Evolutionary conservation across 1,139 yeast species (phyloP), one percentile per base, ranked within the genome.

Genomic region (Pichiaceae sp.): DNA sequence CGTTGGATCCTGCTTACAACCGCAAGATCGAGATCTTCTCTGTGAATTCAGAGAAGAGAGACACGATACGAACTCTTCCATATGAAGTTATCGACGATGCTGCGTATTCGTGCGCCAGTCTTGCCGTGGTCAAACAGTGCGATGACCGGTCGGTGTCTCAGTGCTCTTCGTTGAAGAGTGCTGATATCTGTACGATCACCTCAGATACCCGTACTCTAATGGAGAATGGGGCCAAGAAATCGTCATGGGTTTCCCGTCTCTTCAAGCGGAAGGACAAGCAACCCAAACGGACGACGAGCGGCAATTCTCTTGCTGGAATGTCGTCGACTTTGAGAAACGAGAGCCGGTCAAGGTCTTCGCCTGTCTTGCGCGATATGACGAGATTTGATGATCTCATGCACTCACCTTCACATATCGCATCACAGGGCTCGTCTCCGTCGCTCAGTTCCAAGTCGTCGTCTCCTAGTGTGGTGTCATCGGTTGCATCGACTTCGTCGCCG

Each of bases 31-130:
- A 66, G 4, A 71, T 75, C 21, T 45, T 63, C 4, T 63, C 72
- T 7, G 54, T 63, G 9, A 47, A 53, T 29, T 55, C 50, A 33
- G 61, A 39, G 40, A 37, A 40, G 18, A 37, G 44, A n/a, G 49
- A 47, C 32, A 47, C 43, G 29, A 49, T 54, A n/a, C 41, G 71
- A 45, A 66, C 73, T 1, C 79, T 78, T 55, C 76, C 87, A 1
- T 83, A 68, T 57, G 94, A 83, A 49, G 72, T 82, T 4, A 73
- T 82, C 46, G 94, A 83, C 54, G 91, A 81, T 47, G 79, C 85
- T 2, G 75, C 81, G 20, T 82, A 82, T 53, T 70, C 81, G 2
- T 42, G 52, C 31, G 45, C 49, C 7, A 44, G n/a, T 29, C 35
- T 9, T 31, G 38, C 19, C 20, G 38, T 17, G 17, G 25, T 21